These are phyloP conservation scores for Xylaria sp. DNA, from an alignment of 2,329 filamentous ascomycete species.

Conservation along the genomic window DNA sequence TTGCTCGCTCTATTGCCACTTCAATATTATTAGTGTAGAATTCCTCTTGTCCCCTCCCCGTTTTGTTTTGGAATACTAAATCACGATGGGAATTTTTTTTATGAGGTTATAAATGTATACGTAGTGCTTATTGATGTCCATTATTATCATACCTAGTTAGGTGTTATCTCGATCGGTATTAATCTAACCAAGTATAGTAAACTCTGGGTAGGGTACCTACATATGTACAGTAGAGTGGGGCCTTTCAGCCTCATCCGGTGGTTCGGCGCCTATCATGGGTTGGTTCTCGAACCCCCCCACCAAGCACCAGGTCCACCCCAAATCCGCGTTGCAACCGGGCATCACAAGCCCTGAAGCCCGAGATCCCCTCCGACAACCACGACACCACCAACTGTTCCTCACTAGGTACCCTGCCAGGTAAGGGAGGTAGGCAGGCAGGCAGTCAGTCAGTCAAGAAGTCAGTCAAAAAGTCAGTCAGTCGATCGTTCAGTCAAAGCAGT, in stretches of 20 bases:
- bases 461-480: too few species aligned
- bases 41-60: too few species aligned
- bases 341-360: conserved; percentile 41
- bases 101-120: too few species aligned
- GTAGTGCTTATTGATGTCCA: too few species aligned
- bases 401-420: neutral
- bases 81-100: too few species aligned
- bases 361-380: conserved; percentile 19
- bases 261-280: neutral
- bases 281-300: neutral
- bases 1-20: too few species aligned
- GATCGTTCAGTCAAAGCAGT: too few species aligned
- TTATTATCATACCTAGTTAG: too few species aligned
- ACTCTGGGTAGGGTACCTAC: neutral
- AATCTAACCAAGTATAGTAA: too few species aligned
- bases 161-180: too few species aligned
- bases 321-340: neutral
- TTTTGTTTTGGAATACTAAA: too few species aligned
- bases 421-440: neutral
- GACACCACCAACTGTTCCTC: neutral
- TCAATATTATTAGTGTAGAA: too few species aligned
- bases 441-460: neutral
- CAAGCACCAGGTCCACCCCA: neutral
- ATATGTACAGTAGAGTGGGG: neutral
- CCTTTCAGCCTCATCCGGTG: neutral